A percentile compares a stretch with the other conserved stretches of the same genome.
These are phyloP conservation scores for Aspergillus aculeatus DNA, from an alignment of 2,329 filamentous ascomycete genomes.

Conservation along the genomic window DNA sequence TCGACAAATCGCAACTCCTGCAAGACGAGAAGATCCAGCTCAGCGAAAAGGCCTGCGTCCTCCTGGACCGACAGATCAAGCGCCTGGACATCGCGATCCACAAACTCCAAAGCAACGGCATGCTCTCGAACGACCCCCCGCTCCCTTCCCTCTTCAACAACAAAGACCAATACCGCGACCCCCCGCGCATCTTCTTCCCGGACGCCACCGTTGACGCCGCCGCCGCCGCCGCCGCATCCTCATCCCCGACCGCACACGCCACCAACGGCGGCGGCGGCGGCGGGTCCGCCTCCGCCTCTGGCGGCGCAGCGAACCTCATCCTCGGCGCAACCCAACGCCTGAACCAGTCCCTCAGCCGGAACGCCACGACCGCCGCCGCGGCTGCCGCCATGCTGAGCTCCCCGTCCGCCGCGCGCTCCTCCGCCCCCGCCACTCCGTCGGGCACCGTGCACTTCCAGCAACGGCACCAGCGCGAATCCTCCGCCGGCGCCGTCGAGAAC, in stretches of 20 bases:
- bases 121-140: slow-evolving; percentile 58
- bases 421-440: slow-evolving; percentile 47
- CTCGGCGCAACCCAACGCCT: slow-evolving; percentile 53
- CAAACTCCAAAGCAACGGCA: slow-evolving; percentile 58
- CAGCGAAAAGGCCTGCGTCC: slow-evolving; percentile 58
- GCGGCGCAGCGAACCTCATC: slow-evolving; percentile 55
- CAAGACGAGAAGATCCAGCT: slow-evolving; percentile 63
- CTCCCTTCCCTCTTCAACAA: slow-evolving; percentile 59
- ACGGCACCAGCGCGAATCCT: slow-evolving; percentile 56
- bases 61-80: slow-evolving; percentile 64
- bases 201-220: slow-evolving; percentile 48
- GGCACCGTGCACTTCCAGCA: slow-evolving; percentile 44
- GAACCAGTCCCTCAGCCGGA: slow-evolving; percentile 37
- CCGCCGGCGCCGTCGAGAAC: slow-evolving; percentile 53
- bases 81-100: slow-evolving; percentile 62
- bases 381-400: slow-evolving; percentile 42
- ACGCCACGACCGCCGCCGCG: slow-evolving; percentile 4
- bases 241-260: slow-evolving; percentile 52
- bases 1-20: slow-evolving; percentile 56
- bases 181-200: slow-evolving; percentile 51
- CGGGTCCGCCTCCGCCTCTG: slow-evolving; percentile 45
- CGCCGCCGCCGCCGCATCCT: slow-evolving; percentile 37
- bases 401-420: slow-evolving; percentile 39
- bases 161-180: slow-evolving; percentile 43
- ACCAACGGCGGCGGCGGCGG: slow-evolving; percentile 42